These are phyloP conservation scores for Trichoderma sp. DNA, from an alignment of 2,329 filamentous ascomycete species.

Conservation along the genomic window DNA sequence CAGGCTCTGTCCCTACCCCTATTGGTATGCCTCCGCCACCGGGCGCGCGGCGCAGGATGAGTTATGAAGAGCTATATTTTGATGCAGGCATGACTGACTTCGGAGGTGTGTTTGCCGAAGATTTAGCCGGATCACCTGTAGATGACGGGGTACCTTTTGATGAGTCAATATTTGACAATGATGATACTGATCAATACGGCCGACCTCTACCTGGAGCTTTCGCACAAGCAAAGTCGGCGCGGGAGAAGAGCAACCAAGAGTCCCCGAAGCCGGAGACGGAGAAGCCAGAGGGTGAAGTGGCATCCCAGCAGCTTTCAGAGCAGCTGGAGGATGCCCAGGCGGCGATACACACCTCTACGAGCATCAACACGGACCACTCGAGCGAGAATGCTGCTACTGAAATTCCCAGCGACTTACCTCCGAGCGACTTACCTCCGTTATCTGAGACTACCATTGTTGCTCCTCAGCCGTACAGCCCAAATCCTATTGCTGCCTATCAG, in stretches of 20 bases:
- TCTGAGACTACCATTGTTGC: conserved; percentile 17
- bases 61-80: conserved; percentile 66
- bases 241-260: conserved; percentile 27
- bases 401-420: not conserved
- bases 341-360: conserved; percentile 53
- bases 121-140: conserved; percentile 39
- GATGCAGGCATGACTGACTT: conserved; percentile 59
- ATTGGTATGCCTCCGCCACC: conserved; percentile 20
- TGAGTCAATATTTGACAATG: conserved; percentile 69
- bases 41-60: conserved; percentile 16
- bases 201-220: conserved; percentile 59
- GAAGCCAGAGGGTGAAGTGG: conserved; percentile 48
- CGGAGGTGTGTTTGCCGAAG: conserved; percentile 45
- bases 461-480: conserved; percentile 19
- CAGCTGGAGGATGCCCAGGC: conserved; percentile 45
- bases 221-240: conserved; percentile 49
- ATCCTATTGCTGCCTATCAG: conserved; percentile 65
- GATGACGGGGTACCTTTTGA: conserved; percentile 61
- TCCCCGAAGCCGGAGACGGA: conserved; percentile 32
- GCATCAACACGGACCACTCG: conserved; percentile 29
- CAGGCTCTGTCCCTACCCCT: not conserved
- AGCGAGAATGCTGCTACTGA: conserved; percentile 15
- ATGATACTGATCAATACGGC: conserved; percentile 62
- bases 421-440: not conserved
- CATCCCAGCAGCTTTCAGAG: conserved; percentile 43